These are phyloP conservation scores for Yamadazyma dushanensis DNA, from an alignment of 1,139 yeast species.

Conservation along the genomic window DNA sequence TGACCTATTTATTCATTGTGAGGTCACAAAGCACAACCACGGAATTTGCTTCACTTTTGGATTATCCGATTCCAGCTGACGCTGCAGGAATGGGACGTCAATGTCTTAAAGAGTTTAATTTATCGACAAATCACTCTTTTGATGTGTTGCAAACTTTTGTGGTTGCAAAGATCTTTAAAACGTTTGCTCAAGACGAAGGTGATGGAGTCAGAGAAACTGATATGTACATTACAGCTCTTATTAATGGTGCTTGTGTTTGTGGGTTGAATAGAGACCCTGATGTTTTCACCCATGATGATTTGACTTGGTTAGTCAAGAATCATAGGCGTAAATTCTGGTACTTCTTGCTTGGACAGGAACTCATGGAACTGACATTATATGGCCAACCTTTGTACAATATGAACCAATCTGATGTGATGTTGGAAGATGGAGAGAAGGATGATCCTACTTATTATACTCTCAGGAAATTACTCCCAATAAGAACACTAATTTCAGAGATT, in stretches of 20 bases:
- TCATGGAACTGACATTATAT: constrained; percentile 13
- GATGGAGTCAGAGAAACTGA: constrained; percentile 31
- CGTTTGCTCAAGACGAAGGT: constrained; percentile 33
- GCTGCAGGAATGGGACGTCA: constrained; percentile 29
- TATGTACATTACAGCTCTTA: constrained; percentile 19
- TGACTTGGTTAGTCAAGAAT: constrained; percentile 30
- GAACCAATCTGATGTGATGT: constrained; percentile 10
- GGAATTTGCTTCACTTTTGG: constrained; percentile 7
- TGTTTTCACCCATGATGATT: constrained; percentile 26
- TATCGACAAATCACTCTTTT: constrained; percentile 41
- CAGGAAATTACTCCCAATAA: constrained; percentile 5
- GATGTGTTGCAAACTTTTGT: constrained; percentile 48
- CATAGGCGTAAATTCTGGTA: constrained; percentile 51
- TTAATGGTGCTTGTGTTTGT: constrained; percentile 49
- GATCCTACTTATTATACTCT: constrained; percentile 3
- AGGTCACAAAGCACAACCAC: neutral
- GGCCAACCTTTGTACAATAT: constrained; percentile 10
- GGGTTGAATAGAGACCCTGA: constrained; percentile 56
- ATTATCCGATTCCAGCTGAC: constrained; percentile 31
- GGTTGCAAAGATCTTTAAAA: constrained; percentile 27
- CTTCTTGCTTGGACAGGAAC: constrained; percentile 12
- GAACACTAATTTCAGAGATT: neutral
- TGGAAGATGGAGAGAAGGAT: constrained; percentile 9
- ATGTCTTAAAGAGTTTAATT: constrained; percentile 37
- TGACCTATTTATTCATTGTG: constrained; percentile 25